Conservation (phyloP, 352 stramenopile species). For the Phytophthora pinifolia region DNA sequence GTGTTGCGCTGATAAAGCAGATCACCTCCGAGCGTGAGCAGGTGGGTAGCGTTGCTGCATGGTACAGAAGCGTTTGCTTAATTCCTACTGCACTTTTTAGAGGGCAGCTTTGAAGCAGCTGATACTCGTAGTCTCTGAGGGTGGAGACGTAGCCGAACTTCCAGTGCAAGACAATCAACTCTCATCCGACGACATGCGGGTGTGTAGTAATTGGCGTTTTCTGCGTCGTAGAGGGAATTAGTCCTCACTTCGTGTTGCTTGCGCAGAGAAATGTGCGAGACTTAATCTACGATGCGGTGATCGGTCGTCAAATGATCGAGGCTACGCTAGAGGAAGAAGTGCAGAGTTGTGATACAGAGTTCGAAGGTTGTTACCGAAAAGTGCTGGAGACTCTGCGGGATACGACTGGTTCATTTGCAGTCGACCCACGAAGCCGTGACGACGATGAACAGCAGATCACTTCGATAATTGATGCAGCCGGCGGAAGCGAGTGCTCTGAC, state of each 20-base stretch:
- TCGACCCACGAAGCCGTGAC: slow-evolving; percentile 6
- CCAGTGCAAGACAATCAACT: slow-evolving; percentile 28
- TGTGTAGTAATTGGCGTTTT: not conserved
- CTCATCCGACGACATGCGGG: slow-evolving; percentile 22
- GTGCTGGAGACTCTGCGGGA: slow-evolving; percentile 36
- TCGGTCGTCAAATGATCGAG: slow-evolving; percentile 70
- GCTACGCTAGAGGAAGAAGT: slow-evolving; percentile 58
- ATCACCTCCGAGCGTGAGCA: slow-evolving; percentile 58
- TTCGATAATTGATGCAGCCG: slow-evolving; percentile 16
- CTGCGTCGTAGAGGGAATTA: not conserved
- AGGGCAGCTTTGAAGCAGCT: slow-evolving; percentile 57
- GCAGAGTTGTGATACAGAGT: slow-evolving; percentile 40
- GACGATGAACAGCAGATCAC: slow-evolving; percentile 26
- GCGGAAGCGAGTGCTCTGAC: slow-evolving; percentile 26
- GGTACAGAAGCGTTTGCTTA: not conserved
- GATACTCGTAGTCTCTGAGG: slow-evolving; percentile 21
- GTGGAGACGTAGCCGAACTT: slow-evolving; percentile 1
- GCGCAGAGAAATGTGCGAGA: slow-evolving; percentile 37
- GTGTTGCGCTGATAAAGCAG: slow-evolving; percentile 56
- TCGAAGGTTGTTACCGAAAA: slow-evolving; percentile 27
- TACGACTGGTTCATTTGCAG: slow-evolving; percentile 4
- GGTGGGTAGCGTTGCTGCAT: slow-evolving; percentile 18
- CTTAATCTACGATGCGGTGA: slow-evolving; percentile 70
- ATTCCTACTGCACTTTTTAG: slow-evolving; percentile 13
- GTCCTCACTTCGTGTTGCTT: slow-evolving; percentile 3